Evolutionary conservation across 1,139 yeast species (phyloP).

Genomic region (Yamadazyma sp.): DNA sequence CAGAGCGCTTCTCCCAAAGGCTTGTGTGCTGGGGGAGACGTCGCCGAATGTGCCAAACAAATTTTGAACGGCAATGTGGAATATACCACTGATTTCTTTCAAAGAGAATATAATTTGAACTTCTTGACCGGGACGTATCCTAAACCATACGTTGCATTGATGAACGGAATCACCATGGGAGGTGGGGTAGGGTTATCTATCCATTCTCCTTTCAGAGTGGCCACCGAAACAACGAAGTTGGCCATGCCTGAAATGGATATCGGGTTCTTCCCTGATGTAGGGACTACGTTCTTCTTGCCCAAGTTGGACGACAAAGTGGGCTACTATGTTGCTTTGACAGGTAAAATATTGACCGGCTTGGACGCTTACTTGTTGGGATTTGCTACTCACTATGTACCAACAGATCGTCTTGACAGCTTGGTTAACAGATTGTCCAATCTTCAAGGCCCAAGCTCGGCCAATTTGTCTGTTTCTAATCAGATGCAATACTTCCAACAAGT

Average conservation of each 20-base stretch:
- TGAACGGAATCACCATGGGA: constrained; percentile 97
- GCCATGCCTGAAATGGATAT: constrained; percentile 99
- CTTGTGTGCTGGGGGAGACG: constrained; percentile 94
- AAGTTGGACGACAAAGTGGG: constrained; percentile 82
- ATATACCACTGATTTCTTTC: constrained; percentile 68
- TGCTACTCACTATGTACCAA: constrained; percentile 86
- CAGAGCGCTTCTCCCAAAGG: constrained; percentile 67
- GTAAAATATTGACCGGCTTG: constrained; percentile 70
- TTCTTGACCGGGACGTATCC: constrained; percentile 75
- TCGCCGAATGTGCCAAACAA: constrained; percentile 66
- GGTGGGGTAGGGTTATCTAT: constrained; percentile 95
- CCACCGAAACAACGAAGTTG: constrained; percentile 83
- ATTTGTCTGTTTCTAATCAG: constrained; percentile 25
- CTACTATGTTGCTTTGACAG: constrained; percentile 82
- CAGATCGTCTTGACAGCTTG: constrained; percentile 61
- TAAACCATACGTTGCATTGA: constrained; percentile 80
- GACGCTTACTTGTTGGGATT: constrained; percentile 82
- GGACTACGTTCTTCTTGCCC: constrained; percentile 86
- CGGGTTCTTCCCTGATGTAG: constrained; percentile 97
- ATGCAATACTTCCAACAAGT: constrained; percentile 58
- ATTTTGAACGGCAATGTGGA: constrained; percentile 50
- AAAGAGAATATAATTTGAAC: constrained; percentile 78
- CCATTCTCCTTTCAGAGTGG: constrained; percentile 92
- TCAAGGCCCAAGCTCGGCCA: constrained; percentile 41
- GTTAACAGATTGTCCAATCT: constrained; percentile 63